These are phyloP conservation scores for Tilletia walkeri DNA, from an alignment of 1,284 basidiomycete species.

Conservation along the genomic window DNA sequence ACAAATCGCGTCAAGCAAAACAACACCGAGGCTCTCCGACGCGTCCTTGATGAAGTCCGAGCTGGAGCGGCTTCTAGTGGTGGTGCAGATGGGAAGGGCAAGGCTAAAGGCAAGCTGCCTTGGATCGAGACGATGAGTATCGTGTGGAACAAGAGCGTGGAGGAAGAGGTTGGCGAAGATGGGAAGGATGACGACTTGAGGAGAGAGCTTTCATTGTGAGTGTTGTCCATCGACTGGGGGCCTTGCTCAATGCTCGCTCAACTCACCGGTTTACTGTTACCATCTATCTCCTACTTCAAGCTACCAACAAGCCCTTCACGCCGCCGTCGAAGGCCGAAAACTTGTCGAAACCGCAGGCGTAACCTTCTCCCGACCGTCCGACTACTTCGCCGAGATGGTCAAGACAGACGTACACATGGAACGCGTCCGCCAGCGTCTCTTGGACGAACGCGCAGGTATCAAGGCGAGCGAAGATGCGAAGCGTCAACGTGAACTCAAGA, in stretches of 20 bases:
- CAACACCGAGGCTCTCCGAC: slow-evolving; percentile 42
- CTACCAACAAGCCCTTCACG: slow-evolving; percentile 90
- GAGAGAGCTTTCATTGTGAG: slow-evolving; percentile 89
- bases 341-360: slow-evolving; percentile 73
- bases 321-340: slow-evolving; percentile 71
- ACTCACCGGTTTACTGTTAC: slow-evolving; percentile 20
- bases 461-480: slow-evolving; percentile 89
- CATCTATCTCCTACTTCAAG: slow-evolving; percentile 58
- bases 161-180: slow-evolving; percentile 65
- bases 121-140: slow-evolving; percentile 54
- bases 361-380: slow-evolving; percentile 85
- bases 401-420: slow-evolving; percentile 98
- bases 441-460: slow-evolving; percentile 84
- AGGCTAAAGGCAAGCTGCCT: slow-evolving; percentile 31
- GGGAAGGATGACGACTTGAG: slow-evolving; percentile 75
- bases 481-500: slow-evolving; percentile 90
- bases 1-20: slow-evolving; percentile 50
- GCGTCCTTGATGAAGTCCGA: slow-evolving; percentile 43
- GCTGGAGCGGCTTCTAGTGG: slow-evolving; percentile 21
- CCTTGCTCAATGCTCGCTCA: background rate
- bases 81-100: background rate
- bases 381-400: slow-evolving; percentile 99
- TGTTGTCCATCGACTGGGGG: slow-evolving; percentile 21
- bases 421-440: slow-evolving; percentile 81
- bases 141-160: slow-evolving; percentile 34